A percentile compares a stretch with the other conserved stretches of the same genome.
Evolutionary conservation across 805 yeast species (phyloP).

Genomic region (Millerozyma acaciae): DNA sequence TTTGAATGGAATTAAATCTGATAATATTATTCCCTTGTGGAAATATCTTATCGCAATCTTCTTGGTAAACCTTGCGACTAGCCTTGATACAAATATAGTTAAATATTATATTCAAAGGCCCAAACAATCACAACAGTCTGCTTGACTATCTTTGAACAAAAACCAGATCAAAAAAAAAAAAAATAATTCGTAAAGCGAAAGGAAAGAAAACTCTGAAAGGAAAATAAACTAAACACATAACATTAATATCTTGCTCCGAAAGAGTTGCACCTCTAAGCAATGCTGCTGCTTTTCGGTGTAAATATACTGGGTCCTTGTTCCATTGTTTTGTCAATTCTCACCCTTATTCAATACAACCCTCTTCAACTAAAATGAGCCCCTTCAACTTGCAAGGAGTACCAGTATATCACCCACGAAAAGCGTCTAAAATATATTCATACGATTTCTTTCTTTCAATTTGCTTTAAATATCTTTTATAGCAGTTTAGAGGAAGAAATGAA

Average conservation of each 20-base stretch:
- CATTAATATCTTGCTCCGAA: slow-evolving; percentile 4
- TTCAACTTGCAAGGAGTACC: neutral
- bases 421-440: neutral
- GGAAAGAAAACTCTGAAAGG: slow-evolving; percentile 1
- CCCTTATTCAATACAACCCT: slow-evolving; percentile 1
- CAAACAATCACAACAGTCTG: neutral
- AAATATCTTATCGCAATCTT: too few species aligned
- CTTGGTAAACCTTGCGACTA: too few species aligned
- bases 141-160: neutral
- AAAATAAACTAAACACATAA: neutral
- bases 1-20: too few species aligned
- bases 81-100: slow-evolving; percentile 15
- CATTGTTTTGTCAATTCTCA: slow-evolving; percentile 1
- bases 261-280: too few species aligned
- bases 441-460: slow-evolving; percentile 1
- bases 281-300: slow-evolving; percentile 1
- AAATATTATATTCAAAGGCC: slow-evolving; percentile 12
- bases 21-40: too few species aligned
- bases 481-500: slow-evolving; percentile 7
- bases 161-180: slow-evolving; percentile 1
- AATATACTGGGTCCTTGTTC: slow-evolving; percentile 1
- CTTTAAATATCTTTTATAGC: slow-evolving; percentile 7
- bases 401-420: slow-evolving; percentile 2
- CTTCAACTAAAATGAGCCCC: neutral
- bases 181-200: slow-evolving; percentile 1